Base-by-base conservation (phyloP, 192 early-diverging fungal genomes). In the Phycomyces blakesleeanus region DNA sequence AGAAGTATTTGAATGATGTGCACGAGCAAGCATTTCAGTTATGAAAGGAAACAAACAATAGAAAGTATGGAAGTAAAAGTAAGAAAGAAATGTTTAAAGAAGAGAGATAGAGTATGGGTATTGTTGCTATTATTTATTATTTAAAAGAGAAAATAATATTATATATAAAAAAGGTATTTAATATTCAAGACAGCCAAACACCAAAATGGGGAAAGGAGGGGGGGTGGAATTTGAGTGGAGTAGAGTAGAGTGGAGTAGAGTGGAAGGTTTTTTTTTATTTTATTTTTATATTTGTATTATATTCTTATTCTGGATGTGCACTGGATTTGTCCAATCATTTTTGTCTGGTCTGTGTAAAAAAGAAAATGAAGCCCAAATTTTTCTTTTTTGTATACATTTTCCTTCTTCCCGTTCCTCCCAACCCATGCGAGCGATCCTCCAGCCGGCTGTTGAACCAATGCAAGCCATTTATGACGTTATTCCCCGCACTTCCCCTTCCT, bases 351-450 rank as follows among this genome's bases (percentile, higher is more conserved):
- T 7, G 44, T 47, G 18, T 11, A 47, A 47, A n/a, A n/a, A n/a
- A n/a, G n/a, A n/a, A n/a, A n/a, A 18, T 47, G 11, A 12, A 47
- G 2, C 11, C 44, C 44, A 34, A 34, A 5, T 7, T 5, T 34
- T 5, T 34, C 7, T 34, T 34, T 5, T 34, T 34, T 34, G 7
- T 34, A n/a, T n/a, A n/a, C n/a, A n/a, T n/a, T n/a, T n/a, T n/a
- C n/a, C n/a, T 34, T 47, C 15, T 47, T 47, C 44, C 44, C 44
- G 44, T 47, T n/a, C 18, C 44, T 47, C 18, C 44, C 44, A 47
- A 47, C 44, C 29, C 44, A 47, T 47, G 44, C 44, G 44, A 47
- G 44, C 44, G 44, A 47, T 47, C 44, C 44, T 47, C 44, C 44
- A 47, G 44, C 11, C 18, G 2, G 3, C 3, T 47, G 12, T 47